Conservation (phyloP, 1,284 basidiomycete species). For the Leccinum huronense region DNA sequence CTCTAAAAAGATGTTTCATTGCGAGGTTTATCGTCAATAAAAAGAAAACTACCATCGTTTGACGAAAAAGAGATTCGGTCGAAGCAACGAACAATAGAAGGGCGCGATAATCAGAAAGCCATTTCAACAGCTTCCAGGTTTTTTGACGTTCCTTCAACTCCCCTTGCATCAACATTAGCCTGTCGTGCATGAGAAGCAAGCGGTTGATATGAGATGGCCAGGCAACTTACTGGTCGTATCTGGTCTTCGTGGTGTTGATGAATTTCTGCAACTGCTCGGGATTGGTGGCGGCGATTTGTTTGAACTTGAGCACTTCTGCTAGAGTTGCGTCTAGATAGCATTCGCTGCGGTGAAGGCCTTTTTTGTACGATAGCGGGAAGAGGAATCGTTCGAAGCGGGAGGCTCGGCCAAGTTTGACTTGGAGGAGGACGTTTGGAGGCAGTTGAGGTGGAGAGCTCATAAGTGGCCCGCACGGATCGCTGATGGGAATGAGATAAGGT, state of each 20-base stretch:
- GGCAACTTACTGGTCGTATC: constrained; percentile 9
- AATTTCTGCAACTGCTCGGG: not conserved
- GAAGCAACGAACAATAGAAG: constrained; percentile 2
- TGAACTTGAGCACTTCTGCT: constrained; percentile 15
- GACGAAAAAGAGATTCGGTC: not conserved
- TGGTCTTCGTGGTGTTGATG: not conserved
- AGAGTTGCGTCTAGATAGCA: constrained; percentile 15
- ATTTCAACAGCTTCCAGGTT: constrained; percentile 1
- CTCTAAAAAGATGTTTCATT: not conserved
- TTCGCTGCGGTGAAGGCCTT: constrained; percentile 4
- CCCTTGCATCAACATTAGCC: not conserved
- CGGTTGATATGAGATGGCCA: not conserved
- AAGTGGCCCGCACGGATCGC: not conserved
- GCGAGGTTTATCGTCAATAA: not conserved
- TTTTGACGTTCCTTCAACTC: constrained; percentile 5
- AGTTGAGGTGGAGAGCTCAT: not conserved
- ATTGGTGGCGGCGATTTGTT: not conserved
- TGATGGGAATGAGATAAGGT: not conserved
- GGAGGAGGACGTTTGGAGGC: constrained; percentile 8
- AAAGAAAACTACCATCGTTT: constrained; percentile 5
- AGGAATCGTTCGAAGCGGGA: constrained; percentile 5
- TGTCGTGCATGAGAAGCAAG: not conserved
- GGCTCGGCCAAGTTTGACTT: constrained; percentile 7
- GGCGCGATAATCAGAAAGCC: constrained; percentile 5
- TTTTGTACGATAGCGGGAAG: constrained; percentile 7